A percentile compares a stretch with the other conserved stretches of the same genome.
Evolutionary conservation across 306 rosid species (phyloP).

Genomic region (Neltuma alba): DNA sequence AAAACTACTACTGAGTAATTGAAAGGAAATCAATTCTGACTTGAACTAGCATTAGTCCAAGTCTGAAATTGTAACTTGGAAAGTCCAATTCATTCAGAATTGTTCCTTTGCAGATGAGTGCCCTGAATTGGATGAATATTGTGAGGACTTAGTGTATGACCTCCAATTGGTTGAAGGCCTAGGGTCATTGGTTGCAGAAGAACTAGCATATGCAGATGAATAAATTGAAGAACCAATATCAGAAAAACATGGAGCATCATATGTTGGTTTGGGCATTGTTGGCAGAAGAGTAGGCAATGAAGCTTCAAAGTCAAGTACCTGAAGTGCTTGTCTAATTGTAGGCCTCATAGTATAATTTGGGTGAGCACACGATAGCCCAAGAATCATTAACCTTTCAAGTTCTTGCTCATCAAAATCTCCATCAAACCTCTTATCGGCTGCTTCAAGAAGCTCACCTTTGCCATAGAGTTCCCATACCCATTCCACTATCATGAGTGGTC

Average conservation of each 20-base stretch:
- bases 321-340: background rate
- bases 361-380: slow-evolving; percentile 13
- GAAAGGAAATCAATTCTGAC: too few relatives aligned
- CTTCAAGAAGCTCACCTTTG: background rate
- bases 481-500: slow-evolving; percentile 15
- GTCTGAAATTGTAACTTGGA: too few relatives aligned
- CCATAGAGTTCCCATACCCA: slow-evolving; percentile 26
- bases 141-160: background rate
- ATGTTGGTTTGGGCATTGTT: background rate
- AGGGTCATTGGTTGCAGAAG: background rate
- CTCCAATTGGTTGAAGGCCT: background rate
- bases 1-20: too few relatives aligned
- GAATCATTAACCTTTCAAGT: slow-evolving; percentile 14
- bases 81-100: too few relatives aligned
- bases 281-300: background rate
- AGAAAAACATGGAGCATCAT: background rate
- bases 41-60: background rate
- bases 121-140: background rate
- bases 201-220: background rate
- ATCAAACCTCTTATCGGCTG: background rate
- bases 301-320: background rate
- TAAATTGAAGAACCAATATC: background rate
- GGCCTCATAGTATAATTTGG: slow-evolving; percentile 10
- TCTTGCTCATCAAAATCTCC: slow-evolving; percentile 20
- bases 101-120: background rate